phyloP scores from a whole-genome alignment of 306 rosid genomes.

The peach (Prunus persica) region DNA sequence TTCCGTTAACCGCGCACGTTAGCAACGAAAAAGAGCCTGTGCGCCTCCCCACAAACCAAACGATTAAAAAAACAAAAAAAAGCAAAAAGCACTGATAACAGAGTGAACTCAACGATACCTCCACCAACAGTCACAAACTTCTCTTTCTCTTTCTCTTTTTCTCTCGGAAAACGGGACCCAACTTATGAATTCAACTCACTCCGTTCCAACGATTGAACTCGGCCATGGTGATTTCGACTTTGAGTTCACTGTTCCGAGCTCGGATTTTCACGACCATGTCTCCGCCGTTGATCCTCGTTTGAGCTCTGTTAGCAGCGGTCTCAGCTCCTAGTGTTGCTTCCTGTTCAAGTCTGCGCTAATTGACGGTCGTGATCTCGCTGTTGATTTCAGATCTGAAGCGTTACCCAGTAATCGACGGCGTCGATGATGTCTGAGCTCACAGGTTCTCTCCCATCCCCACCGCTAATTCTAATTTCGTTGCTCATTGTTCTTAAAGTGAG shows the following conservation, averaged over 20 bases:
- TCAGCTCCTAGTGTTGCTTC: conserved; percentile 33
- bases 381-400: conserved; percentile 61
- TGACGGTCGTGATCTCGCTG: conserved; percentile 32
- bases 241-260: conserved; percentile 21
- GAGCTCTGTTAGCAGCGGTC: conserved; percentile 10
- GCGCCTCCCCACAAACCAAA: conserved; percentile 22
- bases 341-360: conserved; percentile 21
- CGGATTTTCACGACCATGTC: conserved; percentile 17
- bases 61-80: not conserved
- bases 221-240: conserved; percentile 40
- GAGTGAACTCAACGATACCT: conserved; percentile 23
- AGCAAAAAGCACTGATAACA: conserved; percentile 2
- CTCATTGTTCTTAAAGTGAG: not conserved
- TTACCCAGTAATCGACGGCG: conserved; percentile 32
- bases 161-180: not conserved
- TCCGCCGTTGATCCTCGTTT: conserved; percentile 32
- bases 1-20: conserved; percentile 39
- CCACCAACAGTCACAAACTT: conserved; percentile 18
- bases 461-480: conserved; percentile 29
- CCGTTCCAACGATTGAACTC: conserved; percentile 29
- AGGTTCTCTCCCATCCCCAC: conserved; percentile 28
- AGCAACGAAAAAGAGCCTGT: conserved; percentile 14
- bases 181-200: not conserved
- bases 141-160: conserved; percentile 1
- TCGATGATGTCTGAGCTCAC: conserved; percentile 54